A percentile compares a stretch with the other conserved stretches of the same genome.
These are phyloP conservation scores for Malassezia yamatoensis DNA, from an alignment of 1,284 basidiomycete genomes.

Conservation along the genomic window DNA sequence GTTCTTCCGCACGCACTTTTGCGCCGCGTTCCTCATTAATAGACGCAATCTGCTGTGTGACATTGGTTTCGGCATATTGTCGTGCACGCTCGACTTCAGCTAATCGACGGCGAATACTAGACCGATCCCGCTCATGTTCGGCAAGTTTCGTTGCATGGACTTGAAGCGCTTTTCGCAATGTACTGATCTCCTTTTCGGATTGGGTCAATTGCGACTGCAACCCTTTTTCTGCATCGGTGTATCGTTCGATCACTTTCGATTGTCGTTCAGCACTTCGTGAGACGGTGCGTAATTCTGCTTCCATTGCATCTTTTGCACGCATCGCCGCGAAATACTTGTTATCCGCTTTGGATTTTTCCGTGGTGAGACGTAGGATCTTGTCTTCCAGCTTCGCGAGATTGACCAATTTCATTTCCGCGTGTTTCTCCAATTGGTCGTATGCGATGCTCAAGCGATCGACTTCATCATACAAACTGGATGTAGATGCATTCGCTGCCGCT, in stretches of 20 bases:
- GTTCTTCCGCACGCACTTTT: conserved; percentile 27
- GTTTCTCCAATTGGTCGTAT: conserved; percentile 75
- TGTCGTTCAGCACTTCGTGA: conserved; percentile 65
- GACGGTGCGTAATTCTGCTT: conserved; percentile 64
- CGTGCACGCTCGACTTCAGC: conserved; percentile 21
- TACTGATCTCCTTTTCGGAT: conserved; percentile 52
- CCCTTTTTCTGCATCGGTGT: conserved; percentile 60
- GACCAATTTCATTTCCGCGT: conserved; percentile 72
- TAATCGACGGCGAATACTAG: conserved; percentile 26
- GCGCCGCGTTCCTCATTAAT: conserved; percentile 21
- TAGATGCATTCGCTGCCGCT: conserved; percentile 33
- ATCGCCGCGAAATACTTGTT: conserved; percentile 88
- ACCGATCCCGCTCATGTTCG: conserved; percentile 44
- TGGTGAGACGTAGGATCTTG: conserved; percentile 53
- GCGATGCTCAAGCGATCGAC: conserved; percentile 74
- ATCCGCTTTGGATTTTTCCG: conserved; percentile 76
- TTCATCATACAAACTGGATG: conserved; percentile 58
- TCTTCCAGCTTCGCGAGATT: conserved; percentile 70
- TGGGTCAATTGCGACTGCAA: conserved; percentile 57
- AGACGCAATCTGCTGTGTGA: conserved; percentile 25
- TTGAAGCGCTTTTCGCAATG: conserved; percentile 31
- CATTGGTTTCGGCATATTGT: conserved; percentile 24
- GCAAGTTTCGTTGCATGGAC: conserved; percentile 31
- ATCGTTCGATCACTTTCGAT: conserved; percentile 62
- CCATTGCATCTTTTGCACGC: conserved; percentile 74